Evolutionary conservation across 148 eudicot genomes (phyloP), one percentile per base, ranked within the genome.

Genomic region (Oxyria digyna): DNA sequence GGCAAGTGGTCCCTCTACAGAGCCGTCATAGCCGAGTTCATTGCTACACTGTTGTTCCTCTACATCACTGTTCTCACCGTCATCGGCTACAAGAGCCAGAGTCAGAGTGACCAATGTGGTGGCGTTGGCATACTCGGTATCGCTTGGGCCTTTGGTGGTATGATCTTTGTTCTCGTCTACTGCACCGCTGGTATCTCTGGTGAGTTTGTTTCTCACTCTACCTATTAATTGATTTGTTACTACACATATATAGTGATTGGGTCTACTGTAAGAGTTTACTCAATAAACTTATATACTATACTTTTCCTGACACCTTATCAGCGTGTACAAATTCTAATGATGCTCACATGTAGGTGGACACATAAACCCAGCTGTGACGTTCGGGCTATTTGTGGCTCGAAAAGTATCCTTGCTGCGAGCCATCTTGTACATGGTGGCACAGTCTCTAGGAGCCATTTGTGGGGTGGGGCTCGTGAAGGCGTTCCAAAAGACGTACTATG

Each of bases 121-220:
- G 70, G 79, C 10, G 79, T 76, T 8, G 79, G 79, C 4, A 59
- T 68, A 18, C 79, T 76, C 4, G 79, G 79, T 4, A 68, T 76
- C 31, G 79, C 79, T 3, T 76, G 79, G 79, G 42, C 79, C 31
- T 76, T 76, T 18, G 79, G 79, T 40, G 79, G 75, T 57, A 76
- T 76, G 79, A 76, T 76, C 67, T 76, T 76, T 13, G 24, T 76
- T 7, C 79, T 76, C 32, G 79, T 76, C 20, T 76, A 76, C 69
- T 72, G 79, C 70, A 76, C 75, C n/a, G 75, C 78, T 7, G 75
- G 75, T 14, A 67, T 76, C 63, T 76, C 78, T 17, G 78, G 27
- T 17, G 20, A 10, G 21, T 5, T 64, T 8, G 4, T 0, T 17
- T 12, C 1, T 18, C 6, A 4, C 46, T 3, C 38, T 35, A 35